Base-by-base conservation (phyloP, 148 eudicot species). In the Mesembryanthemum crystallinum region DNA sequence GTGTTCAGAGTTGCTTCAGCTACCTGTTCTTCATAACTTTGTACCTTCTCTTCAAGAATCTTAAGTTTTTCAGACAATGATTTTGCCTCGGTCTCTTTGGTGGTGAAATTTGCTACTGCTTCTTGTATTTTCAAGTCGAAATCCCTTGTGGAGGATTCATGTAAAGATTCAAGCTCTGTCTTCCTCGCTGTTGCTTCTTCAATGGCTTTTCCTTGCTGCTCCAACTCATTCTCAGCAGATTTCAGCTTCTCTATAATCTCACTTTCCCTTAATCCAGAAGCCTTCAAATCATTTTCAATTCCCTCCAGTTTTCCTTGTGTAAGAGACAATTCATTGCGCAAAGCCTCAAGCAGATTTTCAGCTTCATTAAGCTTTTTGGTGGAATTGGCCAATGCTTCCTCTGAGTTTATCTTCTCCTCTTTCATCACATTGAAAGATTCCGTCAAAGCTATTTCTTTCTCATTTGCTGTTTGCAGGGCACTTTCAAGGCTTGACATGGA, bases 91-190 rank as follows among this genome's bases (percentile, higher is more conserved):
- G 79, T 73, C 69, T 92, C 97, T 78, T 82, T 87, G 74, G 54
- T 82, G 37, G 80, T 58, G 75, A 83, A 71, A 64, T 60, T 88
- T 1, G 82, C 74, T 66, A 76, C 35, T 63, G 92, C 84, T 77
- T 92, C 96, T 78, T 93, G 89, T 54, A 90, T 73, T 85, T 89
- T 87, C 45, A 83, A 43, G 60, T 87, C 93, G 29, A 79, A 79
- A 64, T 93, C 98, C 78, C 83, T 84, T 14, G 76, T 73, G 23
- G 80, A 69, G 27, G 85, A 60, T 49, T 78, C 89, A 47, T 87
- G 89, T 39, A 87, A 77, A 57, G 89, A 78, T 79, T 89, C 92
- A 77, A 91, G 82, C 82, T 93, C 92, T 20, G 51, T 47, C 71
- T 78, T 83, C 73, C 76, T 87, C 1, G 82, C 61, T 32, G 84